A percentile compares a stretch with the other conserved stretches of the same genome.
Conservation (phyloP, 257 asterid species). For the Lithospermum erythrorhizon region DNA sequence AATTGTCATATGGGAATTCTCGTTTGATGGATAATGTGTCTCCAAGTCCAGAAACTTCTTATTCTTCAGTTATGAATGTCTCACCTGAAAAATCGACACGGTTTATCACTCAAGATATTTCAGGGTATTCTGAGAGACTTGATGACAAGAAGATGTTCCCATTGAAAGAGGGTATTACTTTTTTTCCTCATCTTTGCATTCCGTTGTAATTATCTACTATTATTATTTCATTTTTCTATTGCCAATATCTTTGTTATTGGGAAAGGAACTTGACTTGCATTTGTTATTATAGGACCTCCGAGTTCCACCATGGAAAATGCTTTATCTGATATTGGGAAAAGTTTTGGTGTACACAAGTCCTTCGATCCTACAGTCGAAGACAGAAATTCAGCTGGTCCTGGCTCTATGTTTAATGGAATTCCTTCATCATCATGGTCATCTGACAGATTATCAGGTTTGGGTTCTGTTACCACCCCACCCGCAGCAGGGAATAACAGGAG, state of each 20-base stretch:
- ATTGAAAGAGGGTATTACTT: constrained; percentile 37
- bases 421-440: constrained; percentile 36
- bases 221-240: neutral
- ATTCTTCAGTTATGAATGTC: constrained; percentile 24
- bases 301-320: constrained; percentile 15
- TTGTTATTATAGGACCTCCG: constrained; percentile 24
- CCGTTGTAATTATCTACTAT: too few species aligned
- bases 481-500: constrained; percentile 38
- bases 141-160: constrained; percentile 27
- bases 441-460: constrained; percentile 30
- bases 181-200: constrained; percentile 5
- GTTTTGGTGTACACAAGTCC: constrained; percentile 7
- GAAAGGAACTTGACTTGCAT: neutral
- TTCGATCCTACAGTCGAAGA: constrained; percentile 24
- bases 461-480: constrained; percentile 9
- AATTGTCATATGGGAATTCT: constrained; percentile 15
- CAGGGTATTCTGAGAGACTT: constrained; percentile 24
- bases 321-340: constrained; percentile 28
- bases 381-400: constrained; percentile 27
- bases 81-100: constrained; percentile 27
- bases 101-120: constrained; percentile 23
- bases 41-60: constrained; percentile 26
- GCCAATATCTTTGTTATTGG: neutral
- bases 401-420: constrained; percentile 25
- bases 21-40: constrained; percentile 25